Evolutionary conservation across 371 early-diverging fungal genomes (phyloP).

Genomic region (Mortierella sp.): DNA sequence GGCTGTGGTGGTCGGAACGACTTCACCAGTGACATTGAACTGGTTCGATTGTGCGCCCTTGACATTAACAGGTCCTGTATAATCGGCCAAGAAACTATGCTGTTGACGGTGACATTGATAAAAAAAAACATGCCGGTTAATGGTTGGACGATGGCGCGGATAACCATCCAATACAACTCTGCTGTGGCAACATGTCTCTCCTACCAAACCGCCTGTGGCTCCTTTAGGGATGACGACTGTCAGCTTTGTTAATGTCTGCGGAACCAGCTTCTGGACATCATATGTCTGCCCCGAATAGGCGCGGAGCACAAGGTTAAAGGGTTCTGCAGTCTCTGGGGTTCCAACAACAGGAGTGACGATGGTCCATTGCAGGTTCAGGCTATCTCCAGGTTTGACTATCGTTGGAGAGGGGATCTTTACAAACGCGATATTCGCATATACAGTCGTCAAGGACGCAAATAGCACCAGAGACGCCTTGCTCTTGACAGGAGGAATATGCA

Average conservation of each 20-base stretch:
- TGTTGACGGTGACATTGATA: neutral
- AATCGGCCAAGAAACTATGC: constrained; percentile 29
- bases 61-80: constrained; percentile 4
- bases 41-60: constrained; percentile 15
- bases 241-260: neutral
- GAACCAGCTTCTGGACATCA: constrained; percentile 4
- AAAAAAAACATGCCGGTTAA: neutral
- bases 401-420: neutral
- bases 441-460: constrained; percentile 7
- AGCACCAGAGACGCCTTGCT: constrained; percentile 8
- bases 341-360: neutral
- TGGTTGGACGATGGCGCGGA: no score
- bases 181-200: neutral
- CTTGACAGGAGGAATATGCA: constrained; percentile 1
- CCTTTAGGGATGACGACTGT: constrained; percentile 12
- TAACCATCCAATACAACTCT: no score
- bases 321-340: neutral
- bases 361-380: constrained; percentile 17
- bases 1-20: neutral
- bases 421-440: constrained; percentile 39
- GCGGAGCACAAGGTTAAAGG: constrained; percentile 28
- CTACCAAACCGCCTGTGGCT: constrained; percentile 33
- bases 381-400: constrained; percentile 19
- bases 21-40: constrained; percentile 24
- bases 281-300: constrained; percentile 28